Conservation (phyloP, 225 moss, liverwort and hornwort species). For the Physcomitrellopsis africana region DNA sequence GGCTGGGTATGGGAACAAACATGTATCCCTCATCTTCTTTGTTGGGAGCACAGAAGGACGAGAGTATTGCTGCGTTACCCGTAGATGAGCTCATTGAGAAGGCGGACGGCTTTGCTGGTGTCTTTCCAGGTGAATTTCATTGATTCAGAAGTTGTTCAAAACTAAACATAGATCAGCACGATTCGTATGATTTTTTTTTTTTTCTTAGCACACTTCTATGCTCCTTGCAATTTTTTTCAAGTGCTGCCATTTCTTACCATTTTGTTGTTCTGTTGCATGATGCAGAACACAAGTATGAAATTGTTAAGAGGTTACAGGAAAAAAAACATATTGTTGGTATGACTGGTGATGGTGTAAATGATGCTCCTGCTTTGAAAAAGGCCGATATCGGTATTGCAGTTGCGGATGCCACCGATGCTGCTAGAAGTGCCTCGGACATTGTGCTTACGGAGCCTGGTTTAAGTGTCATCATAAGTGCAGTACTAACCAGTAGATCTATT, state of each 20-base stretch:
- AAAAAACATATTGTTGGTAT: constrained; percentile 79
- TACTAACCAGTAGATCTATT: constrained; percentile 74
- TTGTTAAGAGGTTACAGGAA: constrained; percentile 67
- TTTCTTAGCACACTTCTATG: not conserved
- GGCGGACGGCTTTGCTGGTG: constrained; percentile 90
- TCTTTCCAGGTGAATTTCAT: constrained; percentile 60
- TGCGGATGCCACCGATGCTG: constrained; percentile 88
- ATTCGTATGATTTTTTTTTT: not conserved
- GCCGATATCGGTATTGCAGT: constrained; percentile 94
- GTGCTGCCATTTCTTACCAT: not conserved
- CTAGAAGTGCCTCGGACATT: constrained; percentile 81
- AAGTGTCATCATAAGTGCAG: constrained; percentile 85
- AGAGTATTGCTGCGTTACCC: constrained; percentile 50
- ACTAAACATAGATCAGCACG: not conserved
- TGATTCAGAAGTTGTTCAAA: not conserved
- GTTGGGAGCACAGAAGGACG: constrained; percentile 52
- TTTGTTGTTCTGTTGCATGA: constrained; percentile 17
- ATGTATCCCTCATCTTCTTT: constrained; percentile 85
- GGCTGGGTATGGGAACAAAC: constrained; percentile 80
- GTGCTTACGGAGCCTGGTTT: constrained; percentile 91
- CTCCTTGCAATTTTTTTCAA: not conserved
- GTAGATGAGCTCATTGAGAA: constrained; percentile 80
- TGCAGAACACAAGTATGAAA: constrained; percentile 92
- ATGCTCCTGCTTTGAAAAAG: constrained; percentile 87
- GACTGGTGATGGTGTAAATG: constrained; percentile 95